Evolutionary conservation across 306 rosid species (phyloP).

Genomic region (Ormosia semicastrata): DNA sequence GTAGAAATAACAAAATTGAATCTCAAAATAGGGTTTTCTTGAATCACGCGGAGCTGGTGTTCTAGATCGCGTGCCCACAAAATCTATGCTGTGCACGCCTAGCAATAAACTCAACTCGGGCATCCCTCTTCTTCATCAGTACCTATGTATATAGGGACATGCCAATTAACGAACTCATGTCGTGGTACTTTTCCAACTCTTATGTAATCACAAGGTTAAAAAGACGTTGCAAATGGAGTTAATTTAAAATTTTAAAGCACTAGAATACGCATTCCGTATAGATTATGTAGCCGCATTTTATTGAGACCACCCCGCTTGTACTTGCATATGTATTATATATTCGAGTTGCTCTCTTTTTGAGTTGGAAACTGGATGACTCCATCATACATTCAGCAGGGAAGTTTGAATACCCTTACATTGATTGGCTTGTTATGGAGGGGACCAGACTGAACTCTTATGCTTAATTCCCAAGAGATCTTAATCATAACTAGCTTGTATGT

Average conservation of each 20-base stretch:
- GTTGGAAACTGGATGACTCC: conserved; percentile 30
- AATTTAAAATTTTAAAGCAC: neutral
- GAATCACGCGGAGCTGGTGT: neutral
- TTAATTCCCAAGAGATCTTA: conserved; percentile 31
- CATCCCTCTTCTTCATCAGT: neutral
- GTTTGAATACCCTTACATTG: conserved; percentile 26
- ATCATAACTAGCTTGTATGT: conserved; percentile 18
- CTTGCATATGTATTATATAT: conserved; percentile 24
- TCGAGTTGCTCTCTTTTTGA: conserved; percentile 19
- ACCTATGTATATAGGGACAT: neutral
- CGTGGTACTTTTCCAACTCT: neutral
- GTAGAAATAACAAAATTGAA: too few species aligned
- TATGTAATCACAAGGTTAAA: neutral
- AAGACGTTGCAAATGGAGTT: neutral
- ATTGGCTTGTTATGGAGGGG: conserved; percentile 49
- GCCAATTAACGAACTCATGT: neutral
- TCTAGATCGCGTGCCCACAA: neutral
- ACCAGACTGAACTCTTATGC: conserved; percentile 32
- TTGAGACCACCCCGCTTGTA: conserved; percentile 37
- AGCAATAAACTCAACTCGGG: neutral
- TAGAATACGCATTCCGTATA: neutral
- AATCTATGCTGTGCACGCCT: neutral
- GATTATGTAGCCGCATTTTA: conserved; percentile 34
- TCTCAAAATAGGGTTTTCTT: neutral
- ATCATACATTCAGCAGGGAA: conserved; percentile 21